phyloP scores from a whole-genome alignment of 805 yeast species.

The Ogataea glucozyma region DNA sequence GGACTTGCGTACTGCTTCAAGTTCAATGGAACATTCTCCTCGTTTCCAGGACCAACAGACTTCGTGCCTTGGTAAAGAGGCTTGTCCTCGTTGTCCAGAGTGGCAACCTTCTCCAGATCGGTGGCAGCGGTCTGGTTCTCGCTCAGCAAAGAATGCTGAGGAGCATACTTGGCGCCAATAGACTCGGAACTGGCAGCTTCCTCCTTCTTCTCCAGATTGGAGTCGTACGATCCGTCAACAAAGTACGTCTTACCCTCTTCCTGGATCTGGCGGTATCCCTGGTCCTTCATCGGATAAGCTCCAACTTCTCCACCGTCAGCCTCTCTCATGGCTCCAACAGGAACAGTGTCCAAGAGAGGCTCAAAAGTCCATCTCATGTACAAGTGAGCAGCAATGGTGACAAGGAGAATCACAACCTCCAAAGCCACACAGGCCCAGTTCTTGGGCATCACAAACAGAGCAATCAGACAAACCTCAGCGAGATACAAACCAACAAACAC shows the following conservation, averaged over 20 bases:
- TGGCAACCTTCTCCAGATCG: slow-evolving; percentile 21
- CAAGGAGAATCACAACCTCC: slow-evolving; percentile 60
- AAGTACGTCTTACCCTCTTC: slow-evolving; percentile 33
- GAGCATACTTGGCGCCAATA: slow-evolving; percentile 12
- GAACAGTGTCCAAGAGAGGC: slow-evolving; percentile 67
- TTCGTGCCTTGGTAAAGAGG: slow-evolving; percentile 22
- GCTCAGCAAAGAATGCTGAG: slow-evolving; percentile 18
- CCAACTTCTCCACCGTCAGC: slow-evolving; percentile 40
- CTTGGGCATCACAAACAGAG: slow-evolving; percentile 73
- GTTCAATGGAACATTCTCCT: slow-evolving; percentile 9
- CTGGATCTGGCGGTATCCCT: slow-evolving; percentile 60
- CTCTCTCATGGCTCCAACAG: slow-evolving; percentile 59
- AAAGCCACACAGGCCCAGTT: slow-evolving; percentile 77
- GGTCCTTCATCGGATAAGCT: slow-evolving; percentile 61
- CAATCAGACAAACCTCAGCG: slow-evolving; percentile 68
- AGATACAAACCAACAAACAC: slow-evolving; percentile 70
- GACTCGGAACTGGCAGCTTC: slow-evolving; percentile 30
- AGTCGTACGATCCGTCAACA: slow-evolving; percentile 24
- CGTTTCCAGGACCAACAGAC: slow-evolving; percentile 5
- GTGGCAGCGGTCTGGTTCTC: slow-evolving; percentile 21
- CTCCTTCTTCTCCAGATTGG: slow-evolving; percentile 28
- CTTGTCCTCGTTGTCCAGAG: slow-evolving; percentile 26
- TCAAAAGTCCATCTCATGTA: slow-evolving; percentile 59
- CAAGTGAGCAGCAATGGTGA: slow-evolving; percentile 59
- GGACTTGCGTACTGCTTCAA: slow-evolving; percentile 13